Evolutionary conservation across 2,329 filamentous ascomycete species (phyloP).

Genomic region (Calonectria fujianensis): DNA sequence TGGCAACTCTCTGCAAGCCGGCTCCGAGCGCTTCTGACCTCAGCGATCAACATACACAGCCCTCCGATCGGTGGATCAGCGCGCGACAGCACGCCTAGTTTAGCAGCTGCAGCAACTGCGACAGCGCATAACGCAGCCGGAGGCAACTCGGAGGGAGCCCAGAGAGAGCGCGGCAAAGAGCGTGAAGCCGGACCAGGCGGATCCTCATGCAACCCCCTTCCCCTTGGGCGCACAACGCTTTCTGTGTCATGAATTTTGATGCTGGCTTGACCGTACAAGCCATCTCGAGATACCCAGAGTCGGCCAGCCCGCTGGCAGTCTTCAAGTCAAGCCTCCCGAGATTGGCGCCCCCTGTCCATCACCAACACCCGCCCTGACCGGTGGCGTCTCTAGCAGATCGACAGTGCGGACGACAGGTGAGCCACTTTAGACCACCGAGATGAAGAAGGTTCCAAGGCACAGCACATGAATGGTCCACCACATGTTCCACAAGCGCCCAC

Average conservation of each 20-base stretch:
- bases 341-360: conserved; percentile 47
- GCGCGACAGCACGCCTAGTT: conserved; percentile 34
- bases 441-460: conserved; percentile 49
- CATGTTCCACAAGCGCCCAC: conserved; percentile 33
- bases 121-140: conserved; percentile 32
- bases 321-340: conserved; percentile 43
- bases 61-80: conserved; percentile 50
- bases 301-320: conserved; percentile 20
- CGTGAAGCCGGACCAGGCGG: conserved; percentile 14
- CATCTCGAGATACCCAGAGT: not conserved
- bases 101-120: conserved; percentile 29
- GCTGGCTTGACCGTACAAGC: not conserved
- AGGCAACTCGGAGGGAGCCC: conserved; percentile 38
- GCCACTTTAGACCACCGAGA: conserved; percentile 53
- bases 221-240: not conserved
- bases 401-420: conserved; percentile 45
- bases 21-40: conserved; percentile 39
- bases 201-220: conserved; percentile 1
- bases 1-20: conserved; percentile 10
- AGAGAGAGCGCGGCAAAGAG: conserved; percentile 18
- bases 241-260: not conserved
- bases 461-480: conserved; percentile 50
- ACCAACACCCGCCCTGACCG: conserved; percentile 46
- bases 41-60: conserved; percentile 52
- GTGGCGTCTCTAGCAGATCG: conserved; percentile 46